These are phyloP conservation scores for Solanum megistacrolobum DNA, from an alignment of 257 asterid genomes.

Conservation along the genomic window DNA sequence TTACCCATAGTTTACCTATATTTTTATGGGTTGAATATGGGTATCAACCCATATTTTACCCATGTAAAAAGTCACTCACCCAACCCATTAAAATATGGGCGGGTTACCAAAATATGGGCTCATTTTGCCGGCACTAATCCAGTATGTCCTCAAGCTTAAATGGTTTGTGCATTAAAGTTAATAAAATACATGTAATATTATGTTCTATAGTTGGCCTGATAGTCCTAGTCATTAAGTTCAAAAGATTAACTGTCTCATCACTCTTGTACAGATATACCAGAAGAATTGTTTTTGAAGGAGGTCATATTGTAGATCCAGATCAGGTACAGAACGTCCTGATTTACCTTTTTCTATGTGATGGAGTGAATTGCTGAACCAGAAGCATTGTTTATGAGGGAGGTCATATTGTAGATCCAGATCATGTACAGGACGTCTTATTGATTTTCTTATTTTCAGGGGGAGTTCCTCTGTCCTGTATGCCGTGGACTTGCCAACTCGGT, in stretches of 20 bases:
- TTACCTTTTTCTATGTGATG: slow-evolving; percentile 6
- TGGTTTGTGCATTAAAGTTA: not conserved
- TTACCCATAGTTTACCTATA: too few relatives aligned
- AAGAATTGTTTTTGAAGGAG: slow-evolving; percentile 94
- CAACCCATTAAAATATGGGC: too few relatives aligned
- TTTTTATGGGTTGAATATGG: too few relatives aligned
- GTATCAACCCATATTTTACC: too few relatives aligned
- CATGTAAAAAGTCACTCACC: too few relatives aligned
- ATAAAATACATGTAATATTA: not conserved
- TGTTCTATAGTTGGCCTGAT: not conserved
- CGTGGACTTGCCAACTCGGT: slow-evolving; percentile 90
- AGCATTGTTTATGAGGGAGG: slow-evolving; percentile 94
- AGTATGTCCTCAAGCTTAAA: not conserved
- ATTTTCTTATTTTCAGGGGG: slow-evolving; percentile 55
- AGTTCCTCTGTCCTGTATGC: slow-evolving; percentile 97
- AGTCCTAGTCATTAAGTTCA: not conserved
- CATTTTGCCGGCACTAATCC: not conserved
- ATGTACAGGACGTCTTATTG: slow-evolving; percentile 33
- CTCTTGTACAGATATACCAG: slow-evolving; percentile 44
- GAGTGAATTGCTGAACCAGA: slow-evolving; percentile 16
- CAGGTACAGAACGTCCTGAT: slow-evolving; percentile 42
- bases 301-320: slow-evolving; percentile 92
- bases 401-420: slow-evolving; percentile 90
- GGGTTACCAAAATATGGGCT: too few relatives aligned
- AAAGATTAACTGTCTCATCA: not conserved